These are phyloP conservation scores for Podospora bellae-mahoneyi DNA, from an alignment of 495 filamentous ascomycete species.

Conservation along the genomic window DNA sequence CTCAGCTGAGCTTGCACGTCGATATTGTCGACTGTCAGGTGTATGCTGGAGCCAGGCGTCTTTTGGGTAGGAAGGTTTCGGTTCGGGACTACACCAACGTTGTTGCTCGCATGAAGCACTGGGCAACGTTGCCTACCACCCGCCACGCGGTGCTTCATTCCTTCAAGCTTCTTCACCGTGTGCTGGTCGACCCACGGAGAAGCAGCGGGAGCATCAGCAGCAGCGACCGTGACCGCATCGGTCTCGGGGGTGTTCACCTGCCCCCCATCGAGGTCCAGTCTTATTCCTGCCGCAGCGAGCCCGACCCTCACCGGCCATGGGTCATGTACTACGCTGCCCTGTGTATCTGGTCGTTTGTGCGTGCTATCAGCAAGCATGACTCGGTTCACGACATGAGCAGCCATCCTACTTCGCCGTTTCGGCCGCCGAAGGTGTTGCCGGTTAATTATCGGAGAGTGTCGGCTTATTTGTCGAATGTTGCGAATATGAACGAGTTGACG, in stretches of 20 bases:
- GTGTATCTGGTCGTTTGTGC: conserved; percentile 91
- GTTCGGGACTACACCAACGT: conserved; percentile 73
- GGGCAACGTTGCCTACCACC: conserved; percentile 80
- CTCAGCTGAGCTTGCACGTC: conserved; percentile 92
- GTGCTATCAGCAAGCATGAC: conserved; percentile 66
- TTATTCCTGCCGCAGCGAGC: conserved; percentile 83
- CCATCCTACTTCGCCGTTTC: conserved; percentile 14
- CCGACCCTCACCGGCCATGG: conserved; percentile 89
- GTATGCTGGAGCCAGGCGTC: conserved; percentile 75
- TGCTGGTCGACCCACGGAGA: conserved; percentile 58
- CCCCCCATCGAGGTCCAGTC: conserved; percentile 34
- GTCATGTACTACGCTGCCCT: conserved; percentile 90
- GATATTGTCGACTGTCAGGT: conserved; percentile 95
- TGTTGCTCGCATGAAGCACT: conserved; percentile 74
- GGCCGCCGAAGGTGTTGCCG: conserved; percentile 25
- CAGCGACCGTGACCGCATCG: conserved; percentile 31
- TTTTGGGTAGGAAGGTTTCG: conserved; percentile 83
- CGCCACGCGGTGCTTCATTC: conserved; percentile 91
- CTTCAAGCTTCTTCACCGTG: conserved; percentile 75
- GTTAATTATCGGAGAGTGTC: conserved; percentile 35
- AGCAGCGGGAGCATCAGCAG: conserved; percentile 20
- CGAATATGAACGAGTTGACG: conserved; percentile 38
- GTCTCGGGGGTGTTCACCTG: conserved; percentile 24
- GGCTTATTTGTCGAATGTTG: conserved; percentile 43
- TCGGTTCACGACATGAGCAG: conserved; percentile 24